Conservation (phyloP, 1,284 basidiomycete species). For the Leccinum pachyderme region DNA sequence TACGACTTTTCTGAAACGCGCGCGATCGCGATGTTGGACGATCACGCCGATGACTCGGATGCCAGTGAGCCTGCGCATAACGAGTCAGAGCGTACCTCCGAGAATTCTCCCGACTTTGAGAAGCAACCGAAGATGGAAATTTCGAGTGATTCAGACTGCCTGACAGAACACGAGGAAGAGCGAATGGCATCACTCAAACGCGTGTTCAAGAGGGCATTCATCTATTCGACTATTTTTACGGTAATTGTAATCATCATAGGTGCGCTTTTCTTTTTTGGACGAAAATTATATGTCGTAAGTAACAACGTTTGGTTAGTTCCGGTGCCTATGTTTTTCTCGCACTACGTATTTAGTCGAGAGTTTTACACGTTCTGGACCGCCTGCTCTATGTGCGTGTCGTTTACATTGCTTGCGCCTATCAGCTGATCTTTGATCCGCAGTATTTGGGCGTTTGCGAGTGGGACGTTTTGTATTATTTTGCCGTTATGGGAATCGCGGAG, state of each 20-base stretch:
- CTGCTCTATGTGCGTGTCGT: slow-evolving; percentile 40
- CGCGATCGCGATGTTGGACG: slow-evolving; percentile 39
- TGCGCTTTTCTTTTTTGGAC: slow-evolving; percentile 19
- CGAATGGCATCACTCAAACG: slow-evolving; percentile 28
- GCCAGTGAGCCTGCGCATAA: not conserved
- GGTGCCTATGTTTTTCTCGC: slow-evolving; percentile 51
- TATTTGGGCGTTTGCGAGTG: slow-evolving; percentile 47
- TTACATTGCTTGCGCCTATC: not conserved
- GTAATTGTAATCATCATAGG: slow-evolving; percentile 41
- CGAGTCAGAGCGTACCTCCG: slow-evolving; percentile 1
- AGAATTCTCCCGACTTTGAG: slow-evolving; percentile 9
- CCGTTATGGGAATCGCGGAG: slow-evolving; percentile 47
- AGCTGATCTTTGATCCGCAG: slow-evolving; percentile 21
- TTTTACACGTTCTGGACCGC: slow-evolving; percentile 55
- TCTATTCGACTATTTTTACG: slow-evolving; percentile 42
- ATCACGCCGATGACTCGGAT: not conserved
- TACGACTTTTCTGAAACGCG: slow-evolving; percentile 50
- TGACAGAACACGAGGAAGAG: slow-evolving; percentile 14
- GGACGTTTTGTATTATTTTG: slow-evolving; percentile 46
- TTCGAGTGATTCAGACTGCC: slow-evolving; percentile 7
- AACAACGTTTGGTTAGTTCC: slow-evolving; percentile 36
- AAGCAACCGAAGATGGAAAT: slow-evolving; percentile 14
- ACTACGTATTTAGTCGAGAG: slow-evolving; percentile 46
- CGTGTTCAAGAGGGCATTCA: slow-evolving; percentile 41
- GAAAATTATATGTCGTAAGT: not conserved